Conservation (phyloP, 352 stramenopile genomes). For the Peronospora destructor region DNA sequence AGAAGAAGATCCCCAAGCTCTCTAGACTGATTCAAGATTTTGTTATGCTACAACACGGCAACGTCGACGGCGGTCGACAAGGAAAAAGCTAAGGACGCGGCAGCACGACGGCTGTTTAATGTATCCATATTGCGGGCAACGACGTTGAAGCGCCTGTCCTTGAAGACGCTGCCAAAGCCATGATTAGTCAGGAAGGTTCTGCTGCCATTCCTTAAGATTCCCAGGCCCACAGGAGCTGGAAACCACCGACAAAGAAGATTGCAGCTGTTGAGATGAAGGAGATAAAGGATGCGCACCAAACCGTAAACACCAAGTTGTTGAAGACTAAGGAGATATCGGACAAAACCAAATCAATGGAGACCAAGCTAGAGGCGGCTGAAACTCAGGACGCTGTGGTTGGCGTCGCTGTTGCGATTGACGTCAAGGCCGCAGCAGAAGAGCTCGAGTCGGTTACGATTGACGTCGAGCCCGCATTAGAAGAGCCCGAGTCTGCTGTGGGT, state of each 20-base stretch:
- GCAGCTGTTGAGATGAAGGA: slow-evolving; percentile 7
- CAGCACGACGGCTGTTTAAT: background rate
- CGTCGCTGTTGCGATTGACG: background rate
- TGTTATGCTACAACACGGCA: background rate
- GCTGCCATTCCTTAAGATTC: slow-evolving; percentile 23
- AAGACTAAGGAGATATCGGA: slow-evolving; percentile 6
- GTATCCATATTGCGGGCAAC: background rate
- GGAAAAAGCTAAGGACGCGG: background rate
- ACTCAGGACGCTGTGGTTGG: background rate
- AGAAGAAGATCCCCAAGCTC: background rate
- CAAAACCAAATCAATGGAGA: slow-evolving; percentile 12
- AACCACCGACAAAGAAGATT: background rate
- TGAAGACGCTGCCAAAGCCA: slow-evolving; percentile 1
- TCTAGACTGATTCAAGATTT: background rate
- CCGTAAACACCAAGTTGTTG: slow-evolving; percentile 1
- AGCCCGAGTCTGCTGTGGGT: background rate
- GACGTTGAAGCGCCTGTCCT: slow-evolving; percentile 14
- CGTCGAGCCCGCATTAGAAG: background rate
- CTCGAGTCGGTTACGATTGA: background rate
- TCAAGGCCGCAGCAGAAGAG: background rate
- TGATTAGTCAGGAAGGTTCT: slow-evolving; percentile 16
- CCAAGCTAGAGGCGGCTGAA: slow-evolving; percentile 4
- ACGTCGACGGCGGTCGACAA: background rate
- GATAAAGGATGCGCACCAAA: slow-evolving; percentile 3
- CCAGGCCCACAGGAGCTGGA: background rate